Conservation (phyloP, 345 rosid species). For the Geranium brycei region DNA sequence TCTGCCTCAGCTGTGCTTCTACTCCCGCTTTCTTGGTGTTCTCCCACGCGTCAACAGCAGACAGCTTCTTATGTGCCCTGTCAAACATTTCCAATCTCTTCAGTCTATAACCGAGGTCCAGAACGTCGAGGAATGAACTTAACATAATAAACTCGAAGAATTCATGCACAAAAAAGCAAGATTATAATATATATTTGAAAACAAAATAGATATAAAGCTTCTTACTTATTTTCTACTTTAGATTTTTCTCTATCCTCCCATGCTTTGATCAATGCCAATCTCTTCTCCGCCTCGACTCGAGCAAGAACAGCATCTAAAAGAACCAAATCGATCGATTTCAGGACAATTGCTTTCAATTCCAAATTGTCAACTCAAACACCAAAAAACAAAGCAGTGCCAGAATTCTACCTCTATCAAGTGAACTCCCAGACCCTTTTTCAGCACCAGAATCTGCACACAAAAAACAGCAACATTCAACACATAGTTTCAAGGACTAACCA, state of each 20-base stretch:
- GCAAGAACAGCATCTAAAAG: slow-evolving; percentile 34
- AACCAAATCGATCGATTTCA: neutral
- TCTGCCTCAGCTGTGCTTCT: slow-evolving; percentile 37
- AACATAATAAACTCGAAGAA: no score
- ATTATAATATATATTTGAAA: no score
- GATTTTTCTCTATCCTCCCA: slow-evolving; percentile 86
- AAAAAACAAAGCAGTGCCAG: neutral
- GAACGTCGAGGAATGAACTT: no score
- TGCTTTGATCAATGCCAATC: slow-evolving; percentile 47
- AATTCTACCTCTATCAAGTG: slow-evolving; percentile 16
- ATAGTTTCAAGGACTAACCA: no score
- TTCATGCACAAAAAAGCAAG: no score
- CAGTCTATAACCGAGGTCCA: no score
- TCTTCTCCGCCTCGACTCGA: slow-evolving; percentile 45
- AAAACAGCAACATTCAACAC: slow-evolving; percentile 2
- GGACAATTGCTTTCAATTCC: neutral
- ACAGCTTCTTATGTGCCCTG: slow-evolving; percentile 54
- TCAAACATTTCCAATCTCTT: slow-evolving; percentile 2
- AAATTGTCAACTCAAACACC: neutral
- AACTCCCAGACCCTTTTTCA: slow-evolving; percentile 6
- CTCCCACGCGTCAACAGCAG: slow-evolving; percentile 50
- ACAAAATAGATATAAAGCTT: no score
- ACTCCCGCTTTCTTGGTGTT: slow-evolving; percentile 37
- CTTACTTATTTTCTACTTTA: slow-evolving; percentile 69
- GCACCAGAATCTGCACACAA: slow-evolving; percentile 4